Percentiles rank a stretch among this genome's conserved stretches.
phyloP scores from a whole-genome alignment of 208 protist genomes.

The Trypanosoma mega region DNA sequence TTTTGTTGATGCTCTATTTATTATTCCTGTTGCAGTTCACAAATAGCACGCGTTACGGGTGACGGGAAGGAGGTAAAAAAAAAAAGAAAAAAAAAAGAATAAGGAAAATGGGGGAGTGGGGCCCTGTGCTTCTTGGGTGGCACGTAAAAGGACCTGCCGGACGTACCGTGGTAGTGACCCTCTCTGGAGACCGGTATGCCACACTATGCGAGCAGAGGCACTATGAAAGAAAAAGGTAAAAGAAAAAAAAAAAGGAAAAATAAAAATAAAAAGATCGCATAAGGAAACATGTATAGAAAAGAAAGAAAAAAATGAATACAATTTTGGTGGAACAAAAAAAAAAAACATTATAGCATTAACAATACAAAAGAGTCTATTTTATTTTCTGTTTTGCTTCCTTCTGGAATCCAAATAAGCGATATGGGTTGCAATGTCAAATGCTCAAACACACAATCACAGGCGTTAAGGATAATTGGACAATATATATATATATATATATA shows the following conservation, averaged over 20 bases:
- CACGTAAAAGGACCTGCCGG: no score
- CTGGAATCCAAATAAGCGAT: no score
- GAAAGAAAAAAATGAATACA: neutral
- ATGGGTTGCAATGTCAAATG: no score
- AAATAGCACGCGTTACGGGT: no score
- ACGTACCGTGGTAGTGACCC: no score
- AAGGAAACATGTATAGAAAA: neutral
- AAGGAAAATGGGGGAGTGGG: constrained; percentile 1
- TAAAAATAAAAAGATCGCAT: neutral
- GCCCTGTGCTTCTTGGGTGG: no score
- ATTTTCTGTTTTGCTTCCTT: neutral
- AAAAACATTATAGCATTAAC: neutral
- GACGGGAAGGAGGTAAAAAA: neutral
- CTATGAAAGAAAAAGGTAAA: neutral
- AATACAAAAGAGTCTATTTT: neutral
- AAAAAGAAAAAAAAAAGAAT: constrained; percentile 8
- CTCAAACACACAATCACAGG: no score
- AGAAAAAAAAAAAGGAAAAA: neutral
- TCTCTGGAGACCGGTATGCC: no score
- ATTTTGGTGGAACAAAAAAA: neutral
- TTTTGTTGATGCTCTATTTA: no score
- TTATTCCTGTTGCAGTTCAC: no score
- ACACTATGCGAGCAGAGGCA: neutral
- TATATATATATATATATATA: no score
- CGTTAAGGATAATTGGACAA: no score